Percentiles rank a stretch among this genome's conserved stretches.
Evolutionary conservation across 768 basidiomycete genomes (phyloP).

Genomic region (Candolleomyces efflorescens): DNA sequence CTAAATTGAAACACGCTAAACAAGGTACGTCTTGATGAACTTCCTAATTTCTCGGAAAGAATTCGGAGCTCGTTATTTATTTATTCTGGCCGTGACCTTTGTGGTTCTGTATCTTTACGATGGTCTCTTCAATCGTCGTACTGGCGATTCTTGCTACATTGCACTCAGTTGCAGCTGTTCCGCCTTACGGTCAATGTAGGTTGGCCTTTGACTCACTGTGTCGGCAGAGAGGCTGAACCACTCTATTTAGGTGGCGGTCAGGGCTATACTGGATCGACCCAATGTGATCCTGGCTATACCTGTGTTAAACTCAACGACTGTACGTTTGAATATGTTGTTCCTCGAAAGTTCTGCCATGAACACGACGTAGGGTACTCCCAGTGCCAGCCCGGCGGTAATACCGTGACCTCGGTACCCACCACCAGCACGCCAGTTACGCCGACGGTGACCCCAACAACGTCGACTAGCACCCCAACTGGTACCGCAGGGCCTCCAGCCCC

Average conservation of each 20-base stretch:
- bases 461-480: not conserved
- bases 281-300: conserved; percentile 8
- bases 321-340: not conserved
- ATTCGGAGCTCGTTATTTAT: no score
- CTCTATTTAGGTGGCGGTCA: conserved; percentile 12
- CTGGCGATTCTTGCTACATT: not conserved
- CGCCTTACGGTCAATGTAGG: conserved; percentile 9
- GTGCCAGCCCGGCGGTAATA: conserved; percentile 5
- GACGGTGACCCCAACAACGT: not conserved
- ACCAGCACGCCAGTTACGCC: not conserved
- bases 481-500: conserved; percentile 9
- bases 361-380: conserved; percentile 11
- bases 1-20: no score
- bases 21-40: no score
- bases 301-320: conserved; percentile 10
- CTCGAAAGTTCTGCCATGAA: not conserved
- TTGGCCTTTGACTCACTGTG: not conserved
- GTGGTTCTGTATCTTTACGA: no score
- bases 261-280: conserved; percentile 7
- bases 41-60: no score
- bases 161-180: not conserved
- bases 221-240: not conserved
- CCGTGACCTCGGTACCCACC: not conserved
- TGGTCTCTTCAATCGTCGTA: not conserved
- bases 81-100: not conserved